A percentile compares a stretch with the other conserved stretches of the same genome.
Evolutionary conservation across 768 basidiomycete species (phyloP).

Genomic region (Pleurotus platypus): DNA sequence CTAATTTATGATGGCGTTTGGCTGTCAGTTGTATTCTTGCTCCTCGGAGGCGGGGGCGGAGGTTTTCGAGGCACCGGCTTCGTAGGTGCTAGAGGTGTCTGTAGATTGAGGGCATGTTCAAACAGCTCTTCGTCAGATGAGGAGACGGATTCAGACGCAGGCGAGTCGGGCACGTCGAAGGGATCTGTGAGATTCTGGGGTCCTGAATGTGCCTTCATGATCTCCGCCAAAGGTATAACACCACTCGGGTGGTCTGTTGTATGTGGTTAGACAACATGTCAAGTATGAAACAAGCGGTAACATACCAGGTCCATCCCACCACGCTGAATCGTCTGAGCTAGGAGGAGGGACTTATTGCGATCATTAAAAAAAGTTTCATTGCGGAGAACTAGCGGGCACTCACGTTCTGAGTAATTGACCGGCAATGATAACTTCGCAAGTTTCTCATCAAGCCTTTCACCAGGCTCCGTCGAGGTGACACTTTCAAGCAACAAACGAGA

Average conservation of each 20-base stretch:
- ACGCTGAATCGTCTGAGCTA: constrained; percentile 69
- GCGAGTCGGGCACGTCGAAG: constrained; percentile 67
- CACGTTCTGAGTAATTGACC: constrained; percentile 39
- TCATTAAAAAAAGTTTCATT: background rate
- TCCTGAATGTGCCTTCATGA: constrained; percentile 24
- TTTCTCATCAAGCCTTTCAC: constrained; percentile 70
- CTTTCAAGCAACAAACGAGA: constrained; percentile 66
- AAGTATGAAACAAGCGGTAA: background rate
- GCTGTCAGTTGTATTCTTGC: constrained; percentile 14
- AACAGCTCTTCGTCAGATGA: constrained; percentile 87
- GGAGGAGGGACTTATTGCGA: constrained; percentile 69
- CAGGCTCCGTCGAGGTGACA: constrained; percentile 57
- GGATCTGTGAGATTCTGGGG: constrained; percentile 47
- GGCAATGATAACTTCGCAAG: constrained; percentile 55
- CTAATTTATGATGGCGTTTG: constrained; percentile 5
- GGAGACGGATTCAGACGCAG: constrained; percentile 71
- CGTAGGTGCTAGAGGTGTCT: constrained; percentile 66
- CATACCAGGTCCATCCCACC: constrained; percentile 78
- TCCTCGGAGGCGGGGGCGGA: constrained; percentile 42
- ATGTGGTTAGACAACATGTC: no score
- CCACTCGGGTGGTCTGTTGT: constrained; percentile 56
- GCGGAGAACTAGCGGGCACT: constrained; percentile 17
- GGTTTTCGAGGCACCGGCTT: constrained; percentile 34
- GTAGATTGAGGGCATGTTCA: constrained; percentile 66
- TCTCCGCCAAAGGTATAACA: constrained; percentile 40